phyloP scores from a whole-genome alignment of 2,329 filamentous ascomycete genomes.

The Fusarium papillatum region DNA sequence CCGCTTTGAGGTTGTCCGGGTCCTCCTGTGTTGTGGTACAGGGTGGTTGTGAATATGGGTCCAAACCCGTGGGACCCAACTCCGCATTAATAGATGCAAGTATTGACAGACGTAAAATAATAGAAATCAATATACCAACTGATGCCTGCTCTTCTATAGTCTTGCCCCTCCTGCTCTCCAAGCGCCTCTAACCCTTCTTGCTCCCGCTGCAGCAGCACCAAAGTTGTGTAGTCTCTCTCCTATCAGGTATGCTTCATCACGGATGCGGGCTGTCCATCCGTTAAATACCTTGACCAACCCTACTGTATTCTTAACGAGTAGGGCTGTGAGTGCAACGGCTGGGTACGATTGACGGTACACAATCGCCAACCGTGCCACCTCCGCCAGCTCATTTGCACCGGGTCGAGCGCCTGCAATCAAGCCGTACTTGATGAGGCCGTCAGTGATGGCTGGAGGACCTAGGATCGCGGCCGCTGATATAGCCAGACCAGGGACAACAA shows the following conservation, averaged over 20 bases:
- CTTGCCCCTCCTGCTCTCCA: constrained; percentile 53
- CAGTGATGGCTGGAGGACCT: constrained; percentile 73
- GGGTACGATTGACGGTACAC: constrained; percentile 79
- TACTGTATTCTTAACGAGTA: constrained; percentile 57
- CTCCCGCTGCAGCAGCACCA: constrained; percentile 63
- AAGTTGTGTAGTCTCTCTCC: constrained; percentile 97
- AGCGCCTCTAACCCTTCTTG: constrained; percentile 49
- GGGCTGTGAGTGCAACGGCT: constrained; percentile 63
- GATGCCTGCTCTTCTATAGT: constrained; percentile 34
- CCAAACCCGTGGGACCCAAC: neutral
- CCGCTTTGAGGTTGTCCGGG: neutral
- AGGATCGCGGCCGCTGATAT: constrained; percentile 74
- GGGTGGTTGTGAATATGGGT: neutral
- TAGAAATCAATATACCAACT: constrained; percentile 11
- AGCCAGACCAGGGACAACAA: constrained; percentile 82
- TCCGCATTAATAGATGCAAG: neutral
- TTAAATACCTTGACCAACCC: constrained; percentile 73
- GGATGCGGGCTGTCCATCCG: constrained; percentile 84
- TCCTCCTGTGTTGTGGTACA: neutral
- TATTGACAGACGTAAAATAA: constrained; percentile 5
- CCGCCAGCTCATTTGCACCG: constrained; percentile 40
- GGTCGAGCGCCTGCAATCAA: constrained; percentile 30
- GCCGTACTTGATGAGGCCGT: constrained; percentile 44
- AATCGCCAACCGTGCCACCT: constrained; percentile 49
- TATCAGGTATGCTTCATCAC: constrained; percentile 96